Evolutionary conservation across 2,329 filamentous ascomycete genomes (phyloP), one percentile per base, ranked within the genome.

Genomic region (Fusarium sambucinum): DNA sequence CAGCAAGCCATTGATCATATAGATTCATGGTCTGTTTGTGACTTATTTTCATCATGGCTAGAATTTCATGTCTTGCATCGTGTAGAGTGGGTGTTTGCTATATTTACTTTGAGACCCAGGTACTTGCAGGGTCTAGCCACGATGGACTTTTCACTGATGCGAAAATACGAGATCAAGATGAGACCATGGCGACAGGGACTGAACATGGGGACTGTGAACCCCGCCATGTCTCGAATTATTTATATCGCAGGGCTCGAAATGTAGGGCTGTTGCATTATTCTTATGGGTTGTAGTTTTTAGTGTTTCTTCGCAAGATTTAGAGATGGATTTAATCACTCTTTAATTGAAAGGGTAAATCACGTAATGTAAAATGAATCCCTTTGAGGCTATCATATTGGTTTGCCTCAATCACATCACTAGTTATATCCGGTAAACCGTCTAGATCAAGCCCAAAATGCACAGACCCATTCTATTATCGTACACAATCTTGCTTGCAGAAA

Each of bases 401-500:
- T 54, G 47, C 53, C 42, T 69, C 46, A 35, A 37, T 69, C 55
- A 48, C 65, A 25, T 54, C 23, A 45, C 48, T 35, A 27, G 19
- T 48, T 48, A 32, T 50, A 21, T 50, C 48, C 33, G 52, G 37
- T 23, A 11, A 9, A 66, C 48, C 57, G 69, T 67, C 62, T 52
- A 41, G 30, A 42, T 47, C 47, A 45, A 30, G 51, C 37, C 45
- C 56, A 37, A 50, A 41, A 64, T 63, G 66, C 63, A 71, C 56
- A 41, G 68, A 32, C 46, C 61, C 19, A 25, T 48, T 40, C 25
- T 42, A 47, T 35, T 55, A 70, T 41, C 11, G 23, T 35, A 59
- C 62, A 60, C 30, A 65, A 53, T 60, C 51, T 66, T 25, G 47
- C 48, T 33, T 50, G 52, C 16, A 51, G 64, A 69, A 71, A 71